These are phyloP conservation scores for Acanthamoeba castellanii DNA, from an alignment of 208 protist genomes.

Conservation along the genomic window DNA sequence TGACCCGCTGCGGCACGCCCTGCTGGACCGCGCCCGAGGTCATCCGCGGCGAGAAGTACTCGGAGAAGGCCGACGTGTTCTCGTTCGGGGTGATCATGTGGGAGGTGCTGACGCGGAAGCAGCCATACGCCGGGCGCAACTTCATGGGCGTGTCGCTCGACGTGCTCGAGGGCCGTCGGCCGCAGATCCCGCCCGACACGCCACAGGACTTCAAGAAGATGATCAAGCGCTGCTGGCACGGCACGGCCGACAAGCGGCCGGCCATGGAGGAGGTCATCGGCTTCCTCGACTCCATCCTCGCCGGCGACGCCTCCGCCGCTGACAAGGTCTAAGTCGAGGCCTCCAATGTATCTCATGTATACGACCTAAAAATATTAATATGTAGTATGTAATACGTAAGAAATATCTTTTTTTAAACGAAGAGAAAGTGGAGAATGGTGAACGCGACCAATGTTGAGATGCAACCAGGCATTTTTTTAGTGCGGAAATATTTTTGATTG, in stretches of 20 bases:
- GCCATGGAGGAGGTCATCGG: neutral
- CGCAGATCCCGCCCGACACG: constrained; percentile 6
- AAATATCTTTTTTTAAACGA: too few species aligned
- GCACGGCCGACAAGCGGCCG: neutral
- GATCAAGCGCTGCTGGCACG: constrained; percentile 18
- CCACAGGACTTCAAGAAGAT: constrained; percentile 9
- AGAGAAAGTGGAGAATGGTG: too few species aligned
- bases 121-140: constrained; percentile 21
- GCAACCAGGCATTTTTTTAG: too few species aligned
- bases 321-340: neutral
- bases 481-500: too few species aligned
- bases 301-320: neutral
- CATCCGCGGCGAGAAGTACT: constrained; percentile 27
- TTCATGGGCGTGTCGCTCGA: constrained; percentile 61
- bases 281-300: constrained; percentile 17
- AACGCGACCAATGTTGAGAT: too few species aligned
- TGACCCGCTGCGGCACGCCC: constrained; percentile 28
- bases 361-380: too few species aligned
- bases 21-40: constrained; percentile 49
- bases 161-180: constrained; percentile 20
- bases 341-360: too few species aligned
- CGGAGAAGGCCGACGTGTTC: constrained; percentile 38
- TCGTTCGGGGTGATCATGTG: constrained; percentile 38
- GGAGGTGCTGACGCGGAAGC: neutral
- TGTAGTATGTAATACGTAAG: too few species aligned